phyloP scores from a whole-genome alignment of 495 filamentous ascomycete genomes.

The Xylaria flabelliformis region DNA sequence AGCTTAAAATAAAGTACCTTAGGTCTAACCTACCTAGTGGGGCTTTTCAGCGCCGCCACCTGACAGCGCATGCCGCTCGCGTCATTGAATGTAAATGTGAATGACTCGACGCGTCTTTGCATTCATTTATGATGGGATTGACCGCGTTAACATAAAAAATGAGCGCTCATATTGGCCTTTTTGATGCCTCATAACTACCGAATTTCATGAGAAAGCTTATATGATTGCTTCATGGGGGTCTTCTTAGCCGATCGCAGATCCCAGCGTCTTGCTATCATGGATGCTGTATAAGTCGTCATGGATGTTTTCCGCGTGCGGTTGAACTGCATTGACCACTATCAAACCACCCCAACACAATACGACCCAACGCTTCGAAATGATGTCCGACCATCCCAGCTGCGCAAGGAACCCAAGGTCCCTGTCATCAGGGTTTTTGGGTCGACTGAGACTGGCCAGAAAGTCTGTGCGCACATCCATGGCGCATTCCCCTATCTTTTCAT shows the following conservation, averaged over 20 bases:
- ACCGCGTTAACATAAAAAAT: not conserved
- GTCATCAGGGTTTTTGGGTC: conserved; percentile 91
- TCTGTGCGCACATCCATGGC: conserved; percentile 96
- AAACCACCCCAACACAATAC: conserved; percentile 74
- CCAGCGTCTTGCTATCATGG: conserved; percentile 18
- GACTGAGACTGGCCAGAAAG: conserved; percentile 93
- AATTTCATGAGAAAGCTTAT: not conserved
- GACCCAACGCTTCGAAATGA: conserved; percentile 78
- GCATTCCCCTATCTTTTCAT: conserved; percentile 94
- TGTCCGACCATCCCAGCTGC: conserved; percentile 54
- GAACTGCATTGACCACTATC: conserved; percentile 95
- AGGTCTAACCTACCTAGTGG: no score
- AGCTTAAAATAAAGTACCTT: not conserved
- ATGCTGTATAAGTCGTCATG: conserved; percentile 46
- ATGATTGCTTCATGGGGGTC: not conserved
- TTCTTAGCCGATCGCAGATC: not conserved
- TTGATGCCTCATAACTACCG: not conserved
- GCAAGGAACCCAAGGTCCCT: conserved; percentile 74
- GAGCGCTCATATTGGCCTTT: not conserved
- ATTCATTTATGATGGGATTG: not conserved
- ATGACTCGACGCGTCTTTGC: conserved; percentile 34
- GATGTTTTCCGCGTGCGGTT: conserved; percentile 83
- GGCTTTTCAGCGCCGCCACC: conserved; percentile 15
- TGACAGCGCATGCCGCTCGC: conserved; percentile 36
- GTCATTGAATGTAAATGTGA: not conserved